These are phyloP conservation scores for Moniliophthora roreri DNA, from an alignment of 1,284 basidiomycete species.

Conservation along the genomic window DNA sequence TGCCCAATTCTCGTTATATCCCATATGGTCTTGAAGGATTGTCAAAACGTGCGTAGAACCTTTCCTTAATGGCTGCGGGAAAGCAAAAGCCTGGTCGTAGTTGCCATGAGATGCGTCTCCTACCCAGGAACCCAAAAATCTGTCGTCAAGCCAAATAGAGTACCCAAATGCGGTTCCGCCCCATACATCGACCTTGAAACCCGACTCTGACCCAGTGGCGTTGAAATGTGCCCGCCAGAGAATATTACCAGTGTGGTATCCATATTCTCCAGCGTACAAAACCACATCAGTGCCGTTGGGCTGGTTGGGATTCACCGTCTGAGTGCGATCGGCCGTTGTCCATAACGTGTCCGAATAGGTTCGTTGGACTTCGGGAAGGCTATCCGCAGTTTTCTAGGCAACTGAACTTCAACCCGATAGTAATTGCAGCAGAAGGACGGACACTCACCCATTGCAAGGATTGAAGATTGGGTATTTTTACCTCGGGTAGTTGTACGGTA, in stretches of 20 bases:
- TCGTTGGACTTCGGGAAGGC: constrained; percentile 34
- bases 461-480: constrained; percentile 31
- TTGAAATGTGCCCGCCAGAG: constrained; percentile 53
- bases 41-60: constrained; percentile 44
- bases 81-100: constrained; percentile 35
- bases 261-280: constrained; percentile 53
- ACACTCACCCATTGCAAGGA: constrained; percentile 34
- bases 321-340: constrained; percentile 37
- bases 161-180: constrained; percentile 50
- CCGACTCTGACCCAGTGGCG: constrained; percentile 39
- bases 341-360: constrained; percentile 35
- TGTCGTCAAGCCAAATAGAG: constrained; percentile 48
- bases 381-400: constrained; percentile 35
- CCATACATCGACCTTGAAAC: constrained; percentile 37
- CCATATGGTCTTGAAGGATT: constrained; percentile 56
- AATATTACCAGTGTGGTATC: constrained; percentile 55
- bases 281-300: constrained; percentile 34
- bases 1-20: constrained; percentile 43
- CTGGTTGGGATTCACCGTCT: constrained; percentile 36
- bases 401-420: background rate
- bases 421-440: background rate
- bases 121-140: constrained; percentile 47
- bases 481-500: constrained; percentile 28
- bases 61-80: constrained; percentile 27
- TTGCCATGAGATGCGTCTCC: constrained; percentile 35